Conservation (phyloP, 78 protist species). For the Monosiga brevicollis region DNA sequence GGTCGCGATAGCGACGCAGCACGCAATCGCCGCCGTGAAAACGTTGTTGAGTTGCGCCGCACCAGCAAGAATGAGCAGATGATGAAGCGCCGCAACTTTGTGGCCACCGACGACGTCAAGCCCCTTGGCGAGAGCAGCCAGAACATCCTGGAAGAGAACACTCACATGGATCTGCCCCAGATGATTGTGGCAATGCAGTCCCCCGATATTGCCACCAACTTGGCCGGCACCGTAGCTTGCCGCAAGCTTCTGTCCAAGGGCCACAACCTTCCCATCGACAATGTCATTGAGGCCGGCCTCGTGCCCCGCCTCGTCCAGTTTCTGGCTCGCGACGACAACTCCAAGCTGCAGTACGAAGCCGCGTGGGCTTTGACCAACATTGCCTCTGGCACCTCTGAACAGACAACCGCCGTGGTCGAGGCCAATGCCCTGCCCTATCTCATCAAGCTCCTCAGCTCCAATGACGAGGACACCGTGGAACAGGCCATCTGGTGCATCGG, state of each 20-base stretch:
- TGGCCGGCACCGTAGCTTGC: slow-evolving; percentile 39
- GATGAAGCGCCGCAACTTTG: slow-evolving; percentile 45
- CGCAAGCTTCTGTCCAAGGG: slow-evolving; percentile 78
- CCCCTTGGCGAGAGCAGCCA: not conserved
- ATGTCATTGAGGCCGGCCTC: slow-evolving; percentile 74
- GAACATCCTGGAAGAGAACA: not conserved
- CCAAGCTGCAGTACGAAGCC: slow-evolving; percentile 65
- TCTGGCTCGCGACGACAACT: slow-evolving; percentile 20
- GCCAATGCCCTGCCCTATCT: slow-evolving; percentile 82
- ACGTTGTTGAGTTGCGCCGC: slow-evolving; percentile 52
- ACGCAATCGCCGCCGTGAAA: slow-evolving; percentile 10
- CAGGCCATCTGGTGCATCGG: slow-evolving; percentile 98
- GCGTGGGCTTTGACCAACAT: slow-evolving; percentile 98
- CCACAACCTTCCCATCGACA: slow-evolving; percentile 84
- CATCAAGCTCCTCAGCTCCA: slow-evolving; percentile 65
- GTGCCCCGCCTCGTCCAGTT: slow-evolving; percentile 86
- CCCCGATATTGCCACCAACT: slow-evolving; percentile 18
- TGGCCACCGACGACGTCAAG: not conserved
- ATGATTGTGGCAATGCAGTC: not conserved
- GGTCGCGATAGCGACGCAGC: not conserved
- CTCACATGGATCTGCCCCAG: not conserved
- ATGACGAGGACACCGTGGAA: slow-evolving; percentile 77
- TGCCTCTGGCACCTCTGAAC: slow-evolving; percentile 90
- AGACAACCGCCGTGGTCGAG: slow-evolving; percentile 70
- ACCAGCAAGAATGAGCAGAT: slow-evolving; percentile 56